Percentiles rank a stretch among this genome's conserved stretches.
phyloP scores from a whole-genome alignment of 345 rosid genomes.

The Nephelium lappaceum region DNA sequence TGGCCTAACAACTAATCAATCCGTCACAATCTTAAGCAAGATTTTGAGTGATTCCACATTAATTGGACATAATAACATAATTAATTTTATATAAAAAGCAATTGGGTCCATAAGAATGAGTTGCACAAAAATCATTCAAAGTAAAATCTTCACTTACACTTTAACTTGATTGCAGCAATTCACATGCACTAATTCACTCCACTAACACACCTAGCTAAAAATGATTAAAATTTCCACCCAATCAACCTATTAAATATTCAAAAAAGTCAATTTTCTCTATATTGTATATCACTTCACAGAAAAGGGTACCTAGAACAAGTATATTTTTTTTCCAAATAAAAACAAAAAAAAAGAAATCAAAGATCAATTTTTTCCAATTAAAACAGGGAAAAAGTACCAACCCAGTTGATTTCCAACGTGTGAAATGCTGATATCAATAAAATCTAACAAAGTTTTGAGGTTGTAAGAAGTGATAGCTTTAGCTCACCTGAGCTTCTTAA shows the following conservation, averaged over 20 bases:
- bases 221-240: background rate
- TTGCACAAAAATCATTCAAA: constrained; percentile 5
- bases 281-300: background rate
- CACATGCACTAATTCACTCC: background rate
- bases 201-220: background rate
- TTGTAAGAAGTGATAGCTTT: background rate
- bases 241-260: background rate
- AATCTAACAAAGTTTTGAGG: background rate
- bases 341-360: background rate
- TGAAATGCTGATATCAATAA: background rate
- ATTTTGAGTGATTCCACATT: no score
- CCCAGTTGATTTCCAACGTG: no score
- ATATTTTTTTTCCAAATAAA: background rate
- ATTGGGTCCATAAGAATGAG: no score
- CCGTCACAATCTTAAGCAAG: background rate
- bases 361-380: background rate
- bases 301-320: background rate
- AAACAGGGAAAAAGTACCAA: background rate
- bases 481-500: background rate
- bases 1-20: background rate
- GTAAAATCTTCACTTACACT: constrained; percentile 10
- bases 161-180: constrained; percentile 7
- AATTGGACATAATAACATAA: no score
- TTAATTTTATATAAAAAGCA: no score
- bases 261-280: no score